Evolutionary conservation across 192 early-diverging fungal genomes (phyloP).

Genomic region (Backusella psychrophila): DNA sequence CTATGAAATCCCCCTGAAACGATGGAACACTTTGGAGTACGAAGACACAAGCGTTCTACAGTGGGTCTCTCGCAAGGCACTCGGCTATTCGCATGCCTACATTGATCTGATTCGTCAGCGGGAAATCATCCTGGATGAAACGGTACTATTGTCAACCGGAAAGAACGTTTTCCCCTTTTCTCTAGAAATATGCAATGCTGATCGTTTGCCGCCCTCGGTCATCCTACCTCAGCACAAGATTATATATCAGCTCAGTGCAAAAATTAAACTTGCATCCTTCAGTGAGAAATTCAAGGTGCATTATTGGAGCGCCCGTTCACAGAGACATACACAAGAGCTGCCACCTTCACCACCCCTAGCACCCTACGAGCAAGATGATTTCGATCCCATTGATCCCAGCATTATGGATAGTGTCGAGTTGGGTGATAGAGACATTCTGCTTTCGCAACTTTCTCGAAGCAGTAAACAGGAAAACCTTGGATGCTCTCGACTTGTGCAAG

Average conservation of each 20-base stretch:
- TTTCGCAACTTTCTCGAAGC: neutral
- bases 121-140: neutral
- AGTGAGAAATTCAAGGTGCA: neutral
- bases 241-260: neutral
- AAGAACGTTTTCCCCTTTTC: neutral
- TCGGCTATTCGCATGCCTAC: neutral
- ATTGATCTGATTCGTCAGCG: neutral
- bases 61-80: neutral
- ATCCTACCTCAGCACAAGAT: slow-evolving; percentile 3
- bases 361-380: neutral
- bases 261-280: neutral
- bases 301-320: slow-evolving; percentile 3
- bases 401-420: neutral
- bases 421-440: neutral
- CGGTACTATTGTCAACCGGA: neutral
- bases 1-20: neutral
- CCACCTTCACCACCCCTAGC: neutral
- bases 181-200: neutral
- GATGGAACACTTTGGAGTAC: neutral
- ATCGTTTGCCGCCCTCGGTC: neutral
- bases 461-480: neutral
- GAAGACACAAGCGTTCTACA: neutral
- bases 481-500: neutral
- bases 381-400: neutral
- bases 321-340: neutral